A percentile compares a stretch with the other conserved stretches of the same genome.
These are phyloP conservation scores for Leccinum disarticulatum DNA, from an alignment of 768 basidiomycete genomes.

Conservation along the genomic window DNA sequence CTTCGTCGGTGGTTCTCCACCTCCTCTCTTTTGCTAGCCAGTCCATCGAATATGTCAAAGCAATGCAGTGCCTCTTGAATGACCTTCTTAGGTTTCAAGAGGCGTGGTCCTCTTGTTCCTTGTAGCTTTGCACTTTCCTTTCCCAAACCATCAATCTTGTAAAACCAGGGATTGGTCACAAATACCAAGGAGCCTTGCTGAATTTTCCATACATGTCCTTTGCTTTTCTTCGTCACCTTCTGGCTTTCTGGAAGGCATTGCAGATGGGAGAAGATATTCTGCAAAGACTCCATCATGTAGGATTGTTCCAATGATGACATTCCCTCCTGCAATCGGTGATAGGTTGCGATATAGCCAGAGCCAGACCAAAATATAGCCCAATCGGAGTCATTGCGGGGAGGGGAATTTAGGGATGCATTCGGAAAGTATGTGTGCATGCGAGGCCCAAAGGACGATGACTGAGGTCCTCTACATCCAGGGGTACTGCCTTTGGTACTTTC, in stretches of 20 bases:
- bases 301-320: not conserved
- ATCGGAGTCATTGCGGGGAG: not conserved
- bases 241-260: constrained; percentile 13
- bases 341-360: constrained; percentile 4
- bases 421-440: constrained; percentile 6
- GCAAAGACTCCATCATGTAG: not conserved
- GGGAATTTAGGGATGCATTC: not conserved
- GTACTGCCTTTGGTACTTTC: not conserved
- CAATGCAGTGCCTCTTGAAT: too few relatives aligned
- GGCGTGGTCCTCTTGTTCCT: too few relatives aligned
- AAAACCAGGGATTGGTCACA: too few relatives aligned
- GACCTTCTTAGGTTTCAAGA: too few relatives aligned
- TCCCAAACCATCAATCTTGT: too few relatives aligned
- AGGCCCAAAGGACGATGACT: not conserved
- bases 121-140: too few relatives aligned
- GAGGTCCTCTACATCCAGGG: constrained; percentile 3
- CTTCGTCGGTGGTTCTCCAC: too few relatives aligned
- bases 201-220: too few relatives aligned
- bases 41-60: too few relatives aligned
- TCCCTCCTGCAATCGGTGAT: not conserved
- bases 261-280: not conserved
- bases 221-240: not conserved
- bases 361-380: not conserved
- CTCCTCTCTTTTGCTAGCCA: too few relatives aligned
- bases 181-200: too few relatives aligned